Evolutionary conservation across 2,329 filamentous ascomycete species (phyloP).

Genomic region (Hypomyces perniciosus): DNA sequence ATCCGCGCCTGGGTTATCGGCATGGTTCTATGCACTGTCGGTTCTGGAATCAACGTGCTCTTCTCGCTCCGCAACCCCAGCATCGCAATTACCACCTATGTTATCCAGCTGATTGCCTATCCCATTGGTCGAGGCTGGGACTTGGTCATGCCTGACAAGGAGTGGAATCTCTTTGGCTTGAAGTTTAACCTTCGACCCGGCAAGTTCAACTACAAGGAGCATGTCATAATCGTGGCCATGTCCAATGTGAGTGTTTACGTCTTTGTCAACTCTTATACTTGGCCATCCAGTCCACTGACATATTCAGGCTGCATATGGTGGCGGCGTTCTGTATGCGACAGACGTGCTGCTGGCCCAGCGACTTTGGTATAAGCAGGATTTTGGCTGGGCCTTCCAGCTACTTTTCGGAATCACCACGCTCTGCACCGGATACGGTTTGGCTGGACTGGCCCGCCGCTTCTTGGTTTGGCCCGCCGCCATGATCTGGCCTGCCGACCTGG

Average conservation of each 20-base stretch:
- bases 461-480: conserved; percentile 50
- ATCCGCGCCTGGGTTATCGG: conserved; percentile 60
- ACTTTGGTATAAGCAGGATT: conserved; percentile 52
- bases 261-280: neutral
- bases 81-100: conserved; percentile 54
- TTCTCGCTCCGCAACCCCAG: conserved; percentile 55
- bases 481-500: conserved; percentile 52
- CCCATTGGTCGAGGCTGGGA: conserved; percentile 52
- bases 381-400: conserved; percentile 49
- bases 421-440: conserved; percentile 52
- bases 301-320: conserved; percentile 48
- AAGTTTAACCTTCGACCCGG: conserved; percentile 52
- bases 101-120: conserved; percentile 57
- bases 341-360: conserved; percentile 44
- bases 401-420: conserved; percentile 50
- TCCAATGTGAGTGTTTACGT: conserved; percentile 46
- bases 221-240: conserved; percentile 58
- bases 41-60: conserved; percentile 56
- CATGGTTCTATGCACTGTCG: conserved; percentile 53
- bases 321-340: conserved; percentile 52
- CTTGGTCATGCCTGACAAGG: conserved; percentile 46
- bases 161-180: conserved; percentile 45
- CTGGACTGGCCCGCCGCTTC: conserved; percentile 48
- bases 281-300: neutral
- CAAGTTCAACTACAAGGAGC: conserved; percentile 57